Base-by-base conservation (phyloP, 805 yeast species). In the Suhomyces prunicola region DNA sequence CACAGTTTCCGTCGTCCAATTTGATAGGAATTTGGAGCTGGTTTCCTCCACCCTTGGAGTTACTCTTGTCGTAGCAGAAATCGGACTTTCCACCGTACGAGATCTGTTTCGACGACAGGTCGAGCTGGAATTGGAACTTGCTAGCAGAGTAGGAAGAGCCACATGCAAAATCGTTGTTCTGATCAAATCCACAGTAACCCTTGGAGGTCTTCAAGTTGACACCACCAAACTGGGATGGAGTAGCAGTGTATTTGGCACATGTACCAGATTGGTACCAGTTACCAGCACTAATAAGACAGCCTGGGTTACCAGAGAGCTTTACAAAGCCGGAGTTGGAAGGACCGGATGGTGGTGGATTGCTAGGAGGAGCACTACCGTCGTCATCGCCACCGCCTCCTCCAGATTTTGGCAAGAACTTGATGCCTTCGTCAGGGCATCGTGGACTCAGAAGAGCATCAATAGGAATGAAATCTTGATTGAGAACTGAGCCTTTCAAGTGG, bases 221-320 rank as follows among this genome's bases (percentile, higher is more conserved):
- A n/a, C 94, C 94, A 3, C 94, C 94, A 68, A 83, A 83, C 33
- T 80, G 79, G 31, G 87, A 82, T 50, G 83, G 78, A 13, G 54
- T 50, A 24, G 88, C 60, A 24, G 77, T 77, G 70, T 78, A 92
- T 5, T 87, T 83, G 4, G 97, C 98, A 69, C 97, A 93, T 0
- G 94, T 83, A 1, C 97, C 97, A 15, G 78, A 76, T 4, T 79
- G 65, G 70, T 86, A 89, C 94, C 96, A 92, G 58, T 83, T 80
- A 4, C 99, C 99, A 62, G 83, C 88, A 55, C 88, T 82, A 62
- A 92, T 93, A 54, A 93, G 72, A 69, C 97, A 90, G 8, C 96
- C 97, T 4, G 68, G 57, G 53, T 85, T 80, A 42, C 72, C 80
- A 17, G 77, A 64, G 12, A 83, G 69, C 50, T 72, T 77, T 46